These are phyloP conservation scores for Erigeron canadensis DNA, from an alignment of 129 eudicot species.

Conservation along the genomic window DNA sequence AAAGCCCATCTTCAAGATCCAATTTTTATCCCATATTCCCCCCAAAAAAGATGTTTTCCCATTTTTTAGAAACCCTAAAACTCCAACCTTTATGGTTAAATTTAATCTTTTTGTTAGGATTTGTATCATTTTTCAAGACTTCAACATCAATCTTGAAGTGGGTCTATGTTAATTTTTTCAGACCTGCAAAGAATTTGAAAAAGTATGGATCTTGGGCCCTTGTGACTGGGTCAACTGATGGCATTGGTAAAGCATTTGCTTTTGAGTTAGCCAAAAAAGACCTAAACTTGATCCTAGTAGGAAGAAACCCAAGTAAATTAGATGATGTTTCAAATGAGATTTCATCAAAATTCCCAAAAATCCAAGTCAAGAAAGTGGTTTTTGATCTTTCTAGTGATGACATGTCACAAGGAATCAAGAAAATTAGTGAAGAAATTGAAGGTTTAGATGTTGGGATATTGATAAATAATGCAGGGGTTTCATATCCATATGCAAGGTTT, in stretches of 20 bases:
- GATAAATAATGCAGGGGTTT: constrained; percentile 86
- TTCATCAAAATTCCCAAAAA: constrained; percentile 41
- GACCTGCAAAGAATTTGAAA: constrained; percentile 79
- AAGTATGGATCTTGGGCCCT: constrained; percentile 97
- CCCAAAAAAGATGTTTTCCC: constrained; percentile 32
- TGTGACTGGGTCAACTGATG: constrained; percentile 94
- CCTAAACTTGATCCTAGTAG: constrained; percentile 69
- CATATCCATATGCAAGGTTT: constrained; percentile 88
- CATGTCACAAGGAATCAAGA: constrained; percentile 60
- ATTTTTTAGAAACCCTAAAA: constrained; percentile 48
- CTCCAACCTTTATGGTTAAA: constrained; percentile 67
- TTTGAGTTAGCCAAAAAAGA: constrained; percentile 82
- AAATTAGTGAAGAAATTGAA: constrained; percentile 57
- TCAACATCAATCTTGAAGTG: constrained; percentile 58
- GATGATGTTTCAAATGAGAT: constrained; percentile 56
- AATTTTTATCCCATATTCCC: constrained; percentile 16
- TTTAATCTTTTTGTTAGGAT: constrained; percentile 49
- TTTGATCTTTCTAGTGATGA: constrained; percentile 85
- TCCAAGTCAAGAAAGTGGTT: constrained; percentile 67
- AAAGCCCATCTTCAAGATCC: constrained; percentile 31
- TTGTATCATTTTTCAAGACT: constrained; percentile 38
- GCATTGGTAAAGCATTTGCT: constrained; percentile 91
- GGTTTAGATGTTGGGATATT: constrained; percentile 85
- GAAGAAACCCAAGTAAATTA: constrained; percentile 77
- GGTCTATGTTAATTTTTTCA: constrained; percentile 76